Base-by-base conservation (phyloP, 345 rosid species). In the Eucalyptus shirleyi region DNA sequence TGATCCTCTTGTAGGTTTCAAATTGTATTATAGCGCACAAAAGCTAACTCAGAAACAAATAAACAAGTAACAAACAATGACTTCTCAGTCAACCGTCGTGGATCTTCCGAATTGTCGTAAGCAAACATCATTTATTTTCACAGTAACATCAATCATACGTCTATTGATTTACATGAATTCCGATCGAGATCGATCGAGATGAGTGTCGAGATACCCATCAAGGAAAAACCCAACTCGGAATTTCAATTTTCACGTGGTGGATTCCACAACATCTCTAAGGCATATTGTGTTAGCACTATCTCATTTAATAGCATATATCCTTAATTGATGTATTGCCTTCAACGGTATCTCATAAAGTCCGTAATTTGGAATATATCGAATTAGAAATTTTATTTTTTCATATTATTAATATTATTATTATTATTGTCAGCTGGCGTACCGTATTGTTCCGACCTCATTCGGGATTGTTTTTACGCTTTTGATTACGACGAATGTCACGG, bases 71-170 rank as follows among this genome's bases (percentile, higher is more conserved):
- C 2, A 30, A 28, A 28, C 1, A 0, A 28, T 28, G 7, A 62
- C 18, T 1, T 1, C 34, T 62, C 17, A 1, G 0, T 2, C 9
- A 62, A 62, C 9, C 2, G 0, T 13, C 4, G 0, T 7, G 4
- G 8, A 62, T 62, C 34, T 62, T 30, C 2, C 5, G 0, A 28
- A 28, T 30, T 62, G 32, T 62, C 8, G 2, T 59, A 12, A 59
- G 15, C 7, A 26, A 59, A 26, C 65, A 59, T 59, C 7, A 12
- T 59, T 59, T 2, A 12, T 26, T 28, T 3, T 59, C 65, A 11
- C 2, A 12, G 2, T 59, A 28, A 59, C 65, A 60, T 26, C 15
- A 12, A 53, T 53, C 4, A 1, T 62, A 30, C 0, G 0, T 30
- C 8, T 1, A 62, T 62, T 5, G 2, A 14, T 21, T 19, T 8